Evolutionary conservation across 2,329 filamentous ascomycete species (phyloP).

Genomic region (Ophiostoma quercus): DNA sequence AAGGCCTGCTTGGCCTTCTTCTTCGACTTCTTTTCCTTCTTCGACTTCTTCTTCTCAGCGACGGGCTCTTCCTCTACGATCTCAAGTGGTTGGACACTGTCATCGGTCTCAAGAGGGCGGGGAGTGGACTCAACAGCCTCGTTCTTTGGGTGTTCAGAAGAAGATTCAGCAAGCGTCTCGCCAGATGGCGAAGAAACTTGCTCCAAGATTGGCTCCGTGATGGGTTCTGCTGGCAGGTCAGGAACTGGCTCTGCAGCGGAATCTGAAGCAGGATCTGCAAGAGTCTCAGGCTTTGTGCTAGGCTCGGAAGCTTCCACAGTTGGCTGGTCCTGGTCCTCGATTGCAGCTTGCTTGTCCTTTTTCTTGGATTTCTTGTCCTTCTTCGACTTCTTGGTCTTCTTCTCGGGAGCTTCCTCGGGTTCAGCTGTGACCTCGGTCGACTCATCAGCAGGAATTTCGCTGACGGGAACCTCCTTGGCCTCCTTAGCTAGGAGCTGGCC

Average conservation of each 20-base stretch:
- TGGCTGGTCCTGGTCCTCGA: slow-evolving; percentile 7
- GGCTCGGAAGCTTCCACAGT: slow-evolving; percentile 11
- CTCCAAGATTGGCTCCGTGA: neutral
- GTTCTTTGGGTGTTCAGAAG: neutral
- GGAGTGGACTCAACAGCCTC: slow-evolving; percentile 14
- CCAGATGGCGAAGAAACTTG: neutral
- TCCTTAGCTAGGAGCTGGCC: neutral
- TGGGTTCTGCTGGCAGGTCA: neutral
- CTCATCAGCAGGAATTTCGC: neutral
- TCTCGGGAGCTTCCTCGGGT: neutral
- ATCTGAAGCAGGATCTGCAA: neutral
- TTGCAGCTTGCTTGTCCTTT: slow-evolving; percentile 25
- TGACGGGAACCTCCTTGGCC: neutral
- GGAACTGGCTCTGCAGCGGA: neutral
- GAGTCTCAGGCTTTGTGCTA: neutral
- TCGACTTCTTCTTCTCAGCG: slow-evolving; percentile 18
- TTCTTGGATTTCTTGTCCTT: slow-evolving; percentile 31
- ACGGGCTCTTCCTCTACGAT: slow-evolving; percentile 13
- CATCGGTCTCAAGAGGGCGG: slow-evolving; percentile 14
- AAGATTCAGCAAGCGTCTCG: neutral
- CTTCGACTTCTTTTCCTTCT: slow-evolving; percentile 17
- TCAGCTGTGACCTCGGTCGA: neutral
- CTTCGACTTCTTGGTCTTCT: slow-evolving; percentile 35
- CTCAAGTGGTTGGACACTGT: slow-evolving; percentile 16
- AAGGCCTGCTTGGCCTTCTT: slow-evolving; percentile 12